Conservation (phyloP, 495 filamentous ascomycete genomes). For the Acidiella bohemica region DNA sequence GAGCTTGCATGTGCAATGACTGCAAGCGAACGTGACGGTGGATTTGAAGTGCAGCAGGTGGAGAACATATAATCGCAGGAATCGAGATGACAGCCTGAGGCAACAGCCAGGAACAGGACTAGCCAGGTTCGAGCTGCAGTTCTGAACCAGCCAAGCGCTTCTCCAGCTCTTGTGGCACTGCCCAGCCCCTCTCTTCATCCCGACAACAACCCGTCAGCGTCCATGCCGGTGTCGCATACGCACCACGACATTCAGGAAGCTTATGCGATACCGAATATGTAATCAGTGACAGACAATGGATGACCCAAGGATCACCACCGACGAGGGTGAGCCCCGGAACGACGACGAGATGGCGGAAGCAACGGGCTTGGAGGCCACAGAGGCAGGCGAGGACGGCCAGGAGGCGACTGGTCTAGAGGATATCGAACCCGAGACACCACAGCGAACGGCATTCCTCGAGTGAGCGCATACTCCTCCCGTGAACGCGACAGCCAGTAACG, state of each 20-base stretch:
- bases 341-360: constrained; percentile 37
- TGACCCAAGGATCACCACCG: constrained; percentile 13
- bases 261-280: no score
- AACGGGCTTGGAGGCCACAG: constrained; percentile 1
- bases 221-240: no score
- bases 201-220: not conserved
- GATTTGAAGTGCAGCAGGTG: no score
- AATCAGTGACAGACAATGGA: constrained; percentile 10
- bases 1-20: no score
- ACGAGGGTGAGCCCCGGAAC: constrained; percentile 60
- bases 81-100: no score
- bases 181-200: not conserved
- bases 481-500: not conserved
- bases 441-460: constrained; percentile 19
- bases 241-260: no score
- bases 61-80: no score
- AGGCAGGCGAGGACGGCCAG: constrained; percentile 2
- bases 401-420: constrained; percentile 17
- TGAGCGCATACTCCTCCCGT: not conserved
- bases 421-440: constrained; percentile 15
- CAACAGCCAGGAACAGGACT: no score
- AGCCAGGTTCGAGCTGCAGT: not conserved
- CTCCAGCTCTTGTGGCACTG: not conserved
- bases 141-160: not conserved
- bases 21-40: no score